phyloP scores from a whole-genome alignment of 1,284 basidiomycete species.

The Pascua sp. region DNA sequence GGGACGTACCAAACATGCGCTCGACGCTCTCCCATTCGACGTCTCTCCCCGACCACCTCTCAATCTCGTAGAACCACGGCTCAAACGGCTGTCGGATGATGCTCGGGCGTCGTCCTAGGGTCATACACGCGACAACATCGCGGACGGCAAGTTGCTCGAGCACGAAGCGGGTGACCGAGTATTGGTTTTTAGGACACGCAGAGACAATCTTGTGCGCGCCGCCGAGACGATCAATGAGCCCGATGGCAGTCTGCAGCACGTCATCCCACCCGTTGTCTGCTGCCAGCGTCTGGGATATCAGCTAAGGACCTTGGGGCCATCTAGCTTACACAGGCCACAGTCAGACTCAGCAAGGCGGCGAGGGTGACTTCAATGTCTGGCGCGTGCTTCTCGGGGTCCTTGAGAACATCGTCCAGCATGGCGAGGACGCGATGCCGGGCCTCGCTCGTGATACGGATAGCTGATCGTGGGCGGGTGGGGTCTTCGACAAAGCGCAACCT shows the following conservation, averaged over 20 bases:
- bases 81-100: slow-evolving; percentile 40
- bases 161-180: slow-evolving; percentile 36
- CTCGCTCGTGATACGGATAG: slow-evolving; percentile 24
- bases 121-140: slow-evolving; percentile 46
- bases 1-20: slow-evolving; percentile 38
- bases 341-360: slow-evolving; percentile 36
- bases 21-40: slow-evolving; percentile 44
- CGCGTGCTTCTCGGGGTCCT: slow-evolving; percentile 18
- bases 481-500: slow-evolving; percentile 35
- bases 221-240: slow-evolving; percentile 37
- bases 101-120: slow-evolving; percentile 36
- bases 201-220: slow-evolving; percentile 37
- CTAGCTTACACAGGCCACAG: slow-evolving; percentile 36
- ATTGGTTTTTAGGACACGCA: slow-evolving; percentile 25
- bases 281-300: slow-evolving; percentile 29
- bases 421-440: slow-evolving; percentile 27
- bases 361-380: slow-evolving; percentile 37
- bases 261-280: slow-evolving; percentile 45
- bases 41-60: slow-evolving; percentile 32
- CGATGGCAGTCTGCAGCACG: slow-evolving; percentile 32
- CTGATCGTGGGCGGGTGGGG: slow-evolving; percentile 26
- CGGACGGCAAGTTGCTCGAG: slow-evolving; percentile 45
- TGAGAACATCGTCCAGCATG: slow-evolving; percentile 21
- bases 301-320: neutral
- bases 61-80: slow-evolving; percentile 46